Percentiles rank a stretch among this genome's conserved stretches.
These are phyloP conservation scores for Exophiala viscosa DNA, from an alignment of 2,329 filamentous ascomycete species.

Conservation along the genomic window DNA sequence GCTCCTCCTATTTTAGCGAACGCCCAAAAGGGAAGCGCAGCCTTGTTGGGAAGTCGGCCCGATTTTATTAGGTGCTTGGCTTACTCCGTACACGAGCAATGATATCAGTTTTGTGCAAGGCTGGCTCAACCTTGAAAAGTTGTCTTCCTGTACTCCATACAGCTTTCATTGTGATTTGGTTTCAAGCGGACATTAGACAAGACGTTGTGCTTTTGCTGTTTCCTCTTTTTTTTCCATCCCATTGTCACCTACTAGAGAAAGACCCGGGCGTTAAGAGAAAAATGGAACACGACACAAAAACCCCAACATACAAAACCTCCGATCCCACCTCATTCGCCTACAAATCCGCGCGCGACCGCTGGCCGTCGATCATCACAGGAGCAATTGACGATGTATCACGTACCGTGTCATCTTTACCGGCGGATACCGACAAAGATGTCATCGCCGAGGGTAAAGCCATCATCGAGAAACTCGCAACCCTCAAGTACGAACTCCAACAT, in stretches of 20 bases:
- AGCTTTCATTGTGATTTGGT: not conserved
- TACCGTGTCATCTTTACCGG: constrained; percentile 45
- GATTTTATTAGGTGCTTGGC: not conserved
- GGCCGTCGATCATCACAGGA: constrained; percentile 91
- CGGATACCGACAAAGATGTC: constrained; percentile 58
- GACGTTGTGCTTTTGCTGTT: not conserved
- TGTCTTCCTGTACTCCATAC: not conserved
- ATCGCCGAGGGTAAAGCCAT: constrained; percentile 80
- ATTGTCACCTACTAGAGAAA: not conserved
- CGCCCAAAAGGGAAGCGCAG: not conserved
- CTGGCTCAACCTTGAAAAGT: constrained; percentile 6
- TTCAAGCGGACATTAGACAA: not conserved
- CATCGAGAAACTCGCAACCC: constrained; percentile 68
- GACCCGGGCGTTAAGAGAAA: constrained; percentile 5
- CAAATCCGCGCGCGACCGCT: constrained; percentile 77
- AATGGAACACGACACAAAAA: constrained; percentile 75
- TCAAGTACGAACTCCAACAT: constrained; percentile 96
- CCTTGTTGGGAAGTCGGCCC: constrained; percentile 1
- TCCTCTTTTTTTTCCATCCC: not conserved
- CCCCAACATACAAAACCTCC: constrained; percentile 62
- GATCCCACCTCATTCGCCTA: constrained; percentile 85
- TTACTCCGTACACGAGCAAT: not conserved
- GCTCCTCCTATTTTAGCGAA: too few relatives aligned
- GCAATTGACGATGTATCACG: constrained; percentile 94
- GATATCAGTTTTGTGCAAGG: constrained; percentile 8